phyloP scores from a whole-genome alignment of 768 basidiomycete genomes.

The Tulasnella calospora region DNA sequence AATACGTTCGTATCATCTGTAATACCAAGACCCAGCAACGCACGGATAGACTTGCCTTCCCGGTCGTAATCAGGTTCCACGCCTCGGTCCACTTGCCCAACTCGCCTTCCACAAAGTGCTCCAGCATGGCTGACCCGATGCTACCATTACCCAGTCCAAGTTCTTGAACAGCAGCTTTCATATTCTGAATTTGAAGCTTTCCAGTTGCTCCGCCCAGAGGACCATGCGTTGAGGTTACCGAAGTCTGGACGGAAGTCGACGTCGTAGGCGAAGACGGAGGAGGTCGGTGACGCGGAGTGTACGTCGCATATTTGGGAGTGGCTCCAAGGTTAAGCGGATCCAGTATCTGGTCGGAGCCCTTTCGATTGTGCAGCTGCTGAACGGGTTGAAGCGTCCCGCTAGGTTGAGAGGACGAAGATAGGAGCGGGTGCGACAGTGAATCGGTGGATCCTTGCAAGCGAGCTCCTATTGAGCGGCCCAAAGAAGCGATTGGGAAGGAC shows the following conservation, averaged over 20 bases:
- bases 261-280: slow-evolving; percentile 43
- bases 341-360: slow-evolving; percentile 11
- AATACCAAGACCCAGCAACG: slow-evolving; percentile 31
- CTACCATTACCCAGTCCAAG: slow-evolving; percentile 60
- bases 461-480: slow-evolving; percentile 8
- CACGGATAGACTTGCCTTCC: slow-evolving; percentile 48
- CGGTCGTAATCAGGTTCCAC: slow-evolving; percentile 56
- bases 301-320: slow-evolving; percentile 60
- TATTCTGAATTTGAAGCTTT: slow-evolving; percentile 64
- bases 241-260: slow-evolving; percentile 43
- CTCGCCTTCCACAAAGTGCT: slow-evolving; percentile 54
- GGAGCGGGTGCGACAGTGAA: slow-evolving; percentile 15
- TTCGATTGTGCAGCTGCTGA: slow-evolving; percentile 2
- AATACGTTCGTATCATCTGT: not conserved
- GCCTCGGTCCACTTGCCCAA: slow-evolving; percentile 63
- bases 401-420: slow-evolving; percentile 7
- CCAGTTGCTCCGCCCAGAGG: slow-evolving; percentile 57
- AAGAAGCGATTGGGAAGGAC: not conserved
- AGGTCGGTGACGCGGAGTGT: slow-evolving; percentile 65
- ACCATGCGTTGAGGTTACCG: slow-evolving; percentile 41
- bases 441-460: slow-evolving; percentile 1
- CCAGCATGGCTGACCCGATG: slow-evolving; percentile 72
- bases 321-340: slow-evolving; percentile 28
- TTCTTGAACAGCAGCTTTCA: slow-evolving; percentile 66
- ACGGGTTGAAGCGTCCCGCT: not conserved